Evolutionary conservation across 1,139 yeast species (phyloP), one percentile per base, ranked within the genome.

Genomic region (Pichia sp.): DNA sequence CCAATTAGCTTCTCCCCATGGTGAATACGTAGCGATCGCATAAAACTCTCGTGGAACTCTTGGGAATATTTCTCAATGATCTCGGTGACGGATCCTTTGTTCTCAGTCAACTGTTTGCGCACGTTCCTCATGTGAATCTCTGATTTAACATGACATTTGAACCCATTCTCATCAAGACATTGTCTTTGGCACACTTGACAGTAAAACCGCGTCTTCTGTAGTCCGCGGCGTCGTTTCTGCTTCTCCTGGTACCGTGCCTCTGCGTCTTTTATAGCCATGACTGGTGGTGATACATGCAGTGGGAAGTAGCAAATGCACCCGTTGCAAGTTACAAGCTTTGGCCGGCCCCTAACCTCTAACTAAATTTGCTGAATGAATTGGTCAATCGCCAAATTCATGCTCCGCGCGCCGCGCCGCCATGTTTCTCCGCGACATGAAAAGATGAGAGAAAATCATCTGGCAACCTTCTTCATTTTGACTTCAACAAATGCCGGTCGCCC

Each of bases 81-180:
- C 1, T 76, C 69, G 14, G 61, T 59, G 14, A 70, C 64, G 36
- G 62, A 56, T 7, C 65, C 64, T 17, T 41, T 35, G 4, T 49
- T 39, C 6, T 39, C 37, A 3, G 34, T 44, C 17, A 55, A 29
- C 27, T 56, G 45, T 35, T 45, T 53, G 4, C 55, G 45, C 41
- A 79, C 71, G 39, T 73, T 73, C 21, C 74, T 71, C 33, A 72
- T 61, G 56, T 91, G 99, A 2, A 84, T 69, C 29, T 85, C 87
- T 13, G 94, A 79, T 44, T 70, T 69, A 15, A 80, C 67, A 58
- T 91, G 99, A 54, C 91, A 83, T 53, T 82, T 80, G 63, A 84
- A 91, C 23, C 98, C 99, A 59, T 91, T 91, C 45, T 84, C 91
- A 56, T 93, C 99, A 37, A 97, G 66, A 56, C 97, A 88, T 60